phyloP scores from a whole-genome alignment of 2,329 filamentous ascomycete genomes.

The Talaromyces piceae region DNA sequence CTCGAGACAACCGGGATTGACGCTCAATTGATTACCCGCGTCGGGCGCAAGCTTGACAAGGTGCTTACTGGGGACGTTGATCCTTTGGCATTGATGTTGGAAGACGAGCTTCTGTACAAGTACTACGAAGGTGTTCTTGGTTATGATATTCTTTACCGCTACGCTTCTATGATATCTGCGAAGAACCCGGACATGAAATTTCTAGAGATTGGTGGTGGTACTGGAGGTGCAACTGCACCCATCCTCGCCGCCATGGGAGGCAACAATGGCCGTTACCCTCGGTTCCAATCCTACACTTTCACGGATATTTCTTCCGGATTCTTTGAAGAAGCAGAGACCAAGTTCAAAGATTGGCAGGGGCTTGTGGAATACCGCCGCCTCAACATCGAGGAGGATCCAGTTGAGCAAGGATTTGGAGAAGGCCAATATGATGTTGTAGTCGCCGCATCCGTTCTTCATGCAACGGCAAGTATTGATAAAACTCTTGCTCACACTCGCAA shows the following conservation, averaged over 20 bases:
- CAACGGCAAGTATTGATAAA: conserved; percentile 17
- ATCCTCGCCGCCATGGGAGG: conserved; percentile 25
- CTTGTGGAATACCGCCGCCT: conserved; percentile 19
- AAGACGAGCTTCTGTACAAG: conserved; percentile 27
- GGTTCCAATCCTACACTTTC: conserved; percentile 11
- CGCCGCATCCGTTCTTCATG: conserved; percentile 28
- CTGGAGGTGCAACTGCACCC: conserved; percentile 33
- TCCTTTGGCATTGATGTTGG: conserved; percentile 32
- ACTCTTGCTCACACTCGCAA: conserved; percentile 18
- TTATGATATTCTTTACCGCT: conserved; percentile 13
- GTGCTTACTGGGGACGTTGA: conserved; percentile 20
- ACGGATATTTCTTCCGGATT: conserved; percentile 18
- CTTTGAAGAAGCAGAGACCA: conserved; percentile 12
- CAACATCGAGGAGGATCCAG: conserved; percentile 21
- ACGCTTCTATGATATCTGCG: conserved; percentile 31
- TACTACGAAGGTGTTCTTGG: conserved; percentile 25
- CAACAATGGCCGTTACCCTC: background rate
- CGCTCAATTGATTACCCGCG: background rate
- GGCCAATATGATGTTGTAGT: conserved; percentile 25
- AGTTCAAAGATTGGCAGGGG: background rate
- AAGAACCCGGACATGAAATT: conserved; percentile 37
- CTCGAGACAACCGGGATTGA: background rate
- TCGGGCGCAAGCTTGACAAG: conserved; percentile 23
- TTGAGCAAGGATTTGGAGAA: conserved; percentile 22
- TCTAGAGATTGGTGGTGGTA: conserved; percentile 40